Percentiles rank a stretch among this genome's conserved stretches.
These are phyloP conservation scores for Ramalina intermedia DNA, from an alignment of 495 filamentous ascomycete species.

Conservation along the genomic window DNA sequence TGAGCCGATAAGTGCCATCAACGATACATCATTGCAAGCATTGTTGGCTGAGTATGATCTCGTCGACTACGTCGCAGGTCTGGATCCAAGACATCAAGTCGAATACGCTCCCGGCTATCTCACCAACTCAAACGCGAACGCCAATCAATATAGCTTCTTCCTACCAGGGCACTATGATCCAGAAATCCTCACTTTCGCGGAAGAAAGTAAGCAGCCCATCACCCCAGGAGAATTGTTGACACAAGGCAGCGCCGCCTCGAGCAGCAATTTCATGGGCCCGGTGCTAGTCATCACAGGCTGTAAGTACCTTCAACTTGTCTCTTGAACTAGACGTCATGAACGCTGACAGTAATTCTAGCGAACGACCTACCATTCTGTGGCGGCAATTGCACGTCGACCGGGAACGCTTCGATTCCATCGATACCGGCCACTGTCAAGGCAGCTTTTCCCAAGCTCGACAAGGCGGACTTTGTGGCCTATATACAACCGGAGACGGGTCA, in stretches of 20 bases:
- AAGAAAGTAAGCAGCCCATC: constrained; percentile 32
- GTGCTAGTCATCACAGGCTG: constrained; percentile 33
- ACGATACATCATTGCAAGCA: neutral
- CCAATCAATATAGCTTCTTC: constrained; percentile 32
- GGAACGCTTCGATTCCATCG: constrained; percentile 17
- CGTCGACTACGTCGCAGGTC: neutral
- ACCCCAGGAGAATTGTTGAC: constrained; percentile 38
- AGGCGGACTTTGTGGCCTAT: constrained; percentile 27
- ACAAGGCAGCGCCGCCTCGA: constrained; percentile 16
- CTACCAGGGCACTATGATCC: constrained; percentile 31
- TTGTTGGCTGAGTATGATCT: neutral
- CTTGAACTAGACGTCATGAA: neutral
- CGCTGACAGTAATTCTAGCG: constrained; percentile 18
- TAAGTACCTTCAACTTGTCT: constrained; percentile 1
- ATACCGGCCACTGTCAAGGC: constrained; percentile 25
- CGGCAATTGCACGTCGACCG: constrained; percentile 33
- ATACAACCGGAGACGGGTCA: constrained; percentile 36
- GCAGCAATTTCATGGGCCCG: constrained; percentile 27
- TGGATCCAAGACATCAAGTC: neutral
- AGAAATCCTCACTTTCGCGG: constrained; percentile 24
- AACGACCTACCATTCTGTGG: constrained; percentile 39
- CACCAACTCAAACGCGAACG: constrained; percentile 22
- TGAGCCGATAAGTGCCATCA: no score
- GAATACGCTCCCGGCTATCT: constrained; percentile 30
- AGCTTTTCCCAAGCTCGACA: constrained; percentile 26